These are phyloP conservation scores for Rhodotorula graminis DNA, from an alignment of 768 basidiomycete species.

Conservation along the genomic window DNA sequence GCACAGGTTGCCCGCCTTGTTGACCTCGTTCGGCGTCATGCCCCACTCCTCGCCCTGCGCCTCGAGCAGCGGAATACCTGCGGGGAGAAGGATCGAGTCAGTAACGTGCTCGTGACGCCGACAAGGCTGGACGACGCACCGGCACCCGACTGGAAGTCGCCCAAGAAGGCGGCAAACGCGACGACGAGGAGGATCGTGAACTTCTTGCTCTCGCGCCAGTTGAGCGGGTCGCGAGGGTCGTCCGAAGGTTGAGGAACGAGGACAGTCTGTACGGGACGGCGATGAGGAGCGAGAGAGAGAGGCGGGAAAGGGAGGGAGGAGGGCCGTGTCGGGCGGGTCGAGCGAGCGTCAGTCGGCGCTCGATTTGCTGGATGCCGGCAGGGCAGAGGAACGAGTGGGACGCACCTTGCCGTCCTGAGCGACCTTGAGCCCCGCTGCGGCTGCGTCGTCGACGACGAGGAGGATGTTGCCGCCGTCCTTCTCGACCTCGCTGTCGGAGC, in stretches of 20 bases:
- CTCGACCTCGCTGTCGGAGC: conserved; percentile 24
- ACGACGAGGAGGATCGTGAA: conserved; percentile 30
- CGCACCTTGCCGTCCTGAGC: conserved; percentile 31
- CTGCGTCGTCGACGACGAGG: conserved; percentile 11
- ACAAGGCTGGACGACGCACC: too few relatives aligned
- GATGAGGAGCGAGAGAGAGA: too few relatives aligned
- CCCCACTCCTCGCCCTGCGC: conserved; percentile 12
- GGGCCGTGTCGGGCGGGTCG: too few relatives aligned
- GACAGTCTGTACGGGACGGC: conserved; percentile 43
- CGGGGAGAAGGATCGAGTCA: neutral
- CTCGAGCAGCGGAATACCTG: conserved; percentile 24
- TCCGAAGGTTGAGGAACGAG: conserved; percentile 50
- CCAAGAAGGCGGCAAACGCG: conserved; percentile 12
- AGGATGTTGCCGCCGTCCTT: conserved; percentile 18
- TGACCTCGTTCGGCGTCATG: conserved; percentile 12
- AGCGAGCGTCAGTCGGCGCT: too few relatives aligned
- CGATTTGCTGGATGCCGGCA: too few relatives aligned
- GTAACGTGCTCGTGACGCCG: too few relatives aligned
- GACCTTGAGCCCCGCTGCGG: conserved; percentile 18
- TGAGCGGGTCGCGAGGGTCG: conserved; percentile 44
- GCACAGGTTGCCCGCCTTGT: conserved; percentile 32
- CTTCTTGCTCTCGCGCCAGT: conserved; percentile 42
- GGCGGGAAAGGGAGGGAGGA: too few relatives aligned
- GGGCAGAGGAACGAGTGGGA: neutral
- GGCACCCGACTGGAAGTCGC: conserved; percentile 34